A percentile compares a stretch with the other conserved stretches of the same genome.
phyloP scores from a whole-genome alignment of 495 filamentous ascomycete species.

The Daldinia vernicosa region DNA sequence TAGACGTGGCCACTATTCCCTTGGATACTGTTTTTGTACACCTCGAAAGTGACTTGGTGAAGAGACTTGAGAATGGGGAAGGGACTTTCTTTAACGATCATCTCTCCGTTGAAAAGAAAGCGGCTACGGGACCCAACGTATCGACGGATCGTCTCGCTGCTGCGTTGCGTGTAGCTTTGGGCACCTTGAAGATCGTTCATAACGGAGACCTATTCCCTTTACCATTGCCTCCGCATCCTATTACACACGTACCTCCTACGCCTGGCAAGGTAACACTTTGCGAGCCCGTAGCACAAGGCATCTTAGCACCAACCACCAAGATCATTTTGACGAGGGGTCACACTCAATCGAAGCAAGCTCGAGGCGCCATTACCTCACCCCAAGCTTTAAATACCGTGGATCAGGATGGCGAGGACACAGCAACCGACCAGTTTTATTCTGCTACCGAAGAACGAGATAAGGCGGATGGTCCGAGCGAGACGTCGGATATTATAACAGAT shows the following conservation, averaged over 20 bases:
- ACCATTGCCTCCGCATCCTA: slow-evolving; percentile 84
- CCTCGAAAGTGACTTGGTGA: slow-evolving; percentile 77
- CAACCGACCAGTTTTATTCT: slow-evolving; percentile 88
- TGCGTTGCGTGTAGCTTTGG: slow-evolving; percentile 79
- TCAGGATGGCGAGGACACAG: slow-evolving; percentile 79
- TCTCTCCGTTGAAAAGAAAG: slow-evolving; percentile 45
- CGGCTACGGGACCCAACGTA: slow-evolving; percentile 46
- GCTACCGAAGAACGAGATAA: slow-evolving; percentile 77
- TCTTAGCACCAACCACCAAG: slow-evolving; percentile 73
- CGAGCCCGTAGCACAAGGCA: slow-evolving; percentile 84
- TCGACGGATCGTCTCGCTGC: slow-evolving; percentile 74
- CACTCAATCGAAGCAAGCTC: slow-evolving; percentile 56
- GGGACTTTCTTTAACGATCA: slow-evolving; percentile 64
- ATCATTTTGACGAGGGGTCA: slow-evolving; percentile 71
- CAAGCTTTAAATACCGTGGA: slow-evolving; percentile 66
- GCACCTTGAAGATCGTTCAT: slow-evolving; percentile 77
- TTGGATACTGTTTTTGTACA: slow-evolving; percentile 87
- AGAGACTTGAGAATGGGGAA: slow-evolving; percentile 64
- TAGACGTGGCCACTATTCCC: slow-evolving; percentile 80
- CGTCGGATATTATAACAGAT: slow-evolving; percentile 58
- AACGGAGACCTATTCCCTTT: slow-evolving; percentile 84
- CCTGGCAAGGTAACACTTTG: slow-evolving; percentile 80
- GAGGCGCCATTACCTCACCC: slow-evolving; percentile 38
- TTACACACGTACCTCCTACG: slow-evolving; percentile 85
- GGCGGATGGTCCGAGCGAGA: slow-evolving; percentile 51